Evolutionary conservation across 2,329 filamentous ascomycete species (phyloP).

Genomic region (Alternaria sp.): DNA sequence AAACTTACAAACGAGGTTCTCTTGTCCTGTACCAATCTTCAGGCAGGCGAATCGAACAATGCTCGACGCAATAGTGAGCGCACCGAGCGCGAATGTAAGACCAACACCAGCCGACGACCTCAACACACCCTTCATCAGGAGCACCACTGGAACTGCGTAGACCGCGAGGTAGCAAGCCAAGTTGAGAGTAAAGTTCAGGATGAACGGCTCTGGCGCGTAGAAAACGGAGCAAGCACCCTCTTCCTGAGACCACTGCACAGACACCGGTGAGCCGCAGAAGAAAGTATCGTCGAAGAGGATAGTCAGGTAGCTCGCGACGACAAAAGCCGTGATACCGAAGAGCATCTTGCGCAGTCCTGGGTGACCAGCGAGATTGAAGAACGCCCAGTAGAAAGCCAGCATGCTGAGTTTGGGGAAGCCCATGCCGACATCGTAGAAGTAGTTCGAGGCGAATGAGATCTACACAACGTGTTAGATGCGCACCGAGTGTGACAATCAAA

Average conservation of each 20-base stretch:
- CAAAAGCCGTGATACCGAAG: conserved; percentile 24
- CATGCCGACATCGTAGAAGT: conserved; percentile 35
- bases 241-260: conserved; percentile 29
- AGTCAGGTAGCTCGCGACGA: conserved; percentile 24
- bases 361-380: conserved; percentile 24
- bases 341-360: conserved; percentile 32
- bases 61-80: conserved; percentile 23
- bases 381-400: conserved; percentile 32
- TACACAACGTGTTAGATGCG: not conserved
- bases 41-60: conserved; percentile 26
- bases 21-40: conserved; percentile 28
- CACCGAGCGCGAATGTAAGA: conserved; percentile 24
- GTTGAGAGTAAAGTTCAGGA: conserved; percentile 33
- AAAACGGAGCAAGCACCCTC: conserved; percentile 31
- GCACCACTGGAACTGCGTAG: conserved; percentile 20
- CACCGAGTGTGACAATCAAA: too few species aligned
- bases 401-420: conserved; percentile 34
- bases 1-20: conserved; percentile 34
- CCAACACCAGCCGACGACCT: conserved; percentile 15
- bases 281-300: conserved; percentile 32
- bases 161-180: conserved; percentile 27
- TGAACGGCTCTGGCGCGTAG: conserved; percentile 31
- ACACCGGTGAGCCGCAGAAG: conserved; percentile 26
- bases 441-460: conserved; percentile 33
- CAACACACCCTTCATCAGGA: conserved; percentile 18